phyloP scores from a whole-genome alignment of 1,284 basidiomycete species.

The Rhodotorula sp. region DNA sequence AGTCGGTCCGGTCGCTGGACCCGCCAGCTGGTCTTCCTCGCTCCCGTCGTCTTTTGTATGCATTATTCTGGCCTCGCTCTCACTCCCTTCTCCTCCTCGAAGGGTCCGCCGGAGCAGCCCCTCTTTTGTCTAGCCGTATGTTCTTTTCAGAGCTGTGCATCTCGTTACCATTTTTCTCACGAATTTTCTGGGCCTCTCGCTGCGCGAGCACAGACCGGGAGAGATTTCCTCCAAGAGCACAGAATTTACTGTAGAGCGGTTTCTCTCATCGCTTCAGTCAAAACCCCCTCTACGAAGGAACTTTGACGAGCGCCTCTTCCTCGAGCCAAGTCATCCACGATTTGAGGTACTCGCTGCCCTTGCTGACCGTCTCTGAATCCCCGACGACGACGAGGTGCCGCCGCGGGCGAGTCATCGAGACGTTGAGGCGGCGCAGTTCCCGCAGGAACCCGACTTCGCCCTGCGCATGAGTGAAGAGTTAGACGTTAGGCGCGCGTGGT shows the following conservation, averaged over 20 bases:
- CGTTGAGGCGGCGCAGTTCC: conserved; percentile 85
- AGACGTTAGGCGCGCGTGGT: background rate
- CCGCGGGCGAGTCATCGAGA: conserved; percentile 86
- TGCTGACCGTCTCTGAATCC: conserved; percentile 80
- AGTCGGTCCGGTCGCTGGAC: too few relatives aligned
- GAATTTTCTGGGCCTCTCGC: too few relatives aligned
- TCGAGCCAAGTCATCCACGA: conserved; percentile 90
- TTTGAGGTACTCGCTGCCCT: conserved; percentile 78
- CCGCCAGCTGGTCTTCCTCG: too few relatives aligned
- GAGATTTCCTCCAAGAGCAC: too few relatives aligned
- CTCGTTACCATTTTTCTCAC: too few relatives aligned
- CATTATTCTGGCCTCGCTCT: background rate
- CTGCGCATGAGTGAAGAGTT: conserved; percentile 48
- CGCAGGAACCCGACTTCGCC: conserved; percentile 88
- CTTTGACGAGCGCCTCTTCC: conserved; percentile 59
- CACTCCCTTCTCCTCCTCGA: too few relatives aligned
- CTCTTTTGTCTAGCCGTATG: background rate
- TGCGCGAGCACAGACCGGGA: background rate
- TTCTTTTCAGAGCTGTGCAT: background rate
- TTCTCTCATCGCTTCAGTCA: too few relatives aligned
- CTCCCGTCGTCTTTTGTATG: too few relatives aligned
- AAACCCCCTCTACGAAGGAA: conserved; percentile 3
- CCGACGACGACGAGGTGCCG: conserved; percentile 87
- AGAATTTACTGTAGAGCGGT: too few relatives aligned
- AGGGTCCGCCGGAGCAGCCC: too few relatives aligned